Evolutionary conservation across 164 flowering plant species (phyloP), one percentile per base, ranked within the genome.

Genomic region (Chimonanthus praecox): DNA sequence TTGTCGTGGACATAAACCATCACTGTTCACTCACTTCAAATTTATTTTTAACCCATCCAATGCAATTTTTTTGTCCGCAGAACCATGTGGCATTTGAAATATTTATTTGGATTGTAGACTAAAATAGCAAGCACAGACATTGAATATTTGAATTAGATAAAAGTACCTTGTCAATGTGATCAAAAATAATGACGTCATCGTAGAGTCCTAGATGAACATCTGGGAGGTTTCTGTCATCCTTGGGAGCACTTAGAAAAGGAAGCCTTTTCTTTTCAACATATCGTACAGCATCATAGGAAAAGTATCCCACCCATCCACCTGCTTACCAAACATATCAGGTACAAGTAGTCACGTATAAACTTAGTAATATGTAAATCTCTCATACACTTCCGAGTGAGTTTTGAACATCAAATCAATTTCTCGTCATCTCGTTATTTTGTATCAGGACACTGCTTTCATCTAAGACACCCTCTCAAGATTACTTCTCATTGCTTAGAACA

Each of bases 291-390:
- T 94, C 99, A 82, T 94, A 96, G 47, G 97, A 93, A 77, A 96
- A 93, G 74, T 87, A 96, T 33, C 98, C 98, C 58, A 90, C 94
- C 98, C 98, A 93, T 20, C 99, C 99, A 81, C 99, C 98, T 95
- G 85, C 44, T 7, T 54, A 11, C 4, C 4, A 54, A 3, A 54
- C 60, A 54, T 1, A 7, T 11, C 5, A 3, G 16, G 16, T 4
- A n/a, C 1, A 54, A 54, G n/a, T 6, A 54, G 60, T 4, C 16
- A n/a, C 16, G 60, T 54, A 0, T 13, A 9, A 11, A 13, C n/a
- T 13, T 54, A 54, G 60, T 13, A n/a, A 54, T 54, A 11, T 8
- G 16, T 54, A 2, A 54, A 11, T 54, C 33, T 54, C 33, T 33
- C 33, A 1, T 0, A 33, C 0, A 33, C 33, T 33, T 33, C 33